Conservation (phyloP, 2,329 filamentous ascomycete genomes). For the Tolypocladium tundrense region DNA sequence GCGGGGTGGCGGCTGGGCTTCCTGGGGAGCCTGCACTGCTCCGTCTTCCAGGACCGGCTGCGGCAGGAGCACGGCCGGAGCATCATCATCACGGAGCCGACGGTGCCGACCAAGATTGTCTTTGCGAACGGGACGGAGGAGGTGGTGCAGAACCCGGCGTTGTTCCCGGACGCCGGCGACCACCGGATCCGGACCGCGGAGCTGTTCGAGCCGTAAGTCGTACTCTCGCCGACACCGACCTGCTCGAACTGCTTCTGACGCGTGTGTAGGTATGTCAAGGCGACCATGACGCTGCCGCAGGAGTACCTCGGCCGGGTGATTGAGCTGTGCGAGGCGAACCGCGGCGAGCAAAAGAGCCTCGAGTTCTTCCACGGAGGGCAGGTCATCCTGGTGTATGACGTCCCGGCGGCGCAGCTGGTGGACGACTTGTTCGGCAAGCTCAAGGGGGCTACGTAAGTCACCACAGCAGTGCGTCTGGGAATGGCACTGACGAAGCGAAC, state of each 20-base stretch:
- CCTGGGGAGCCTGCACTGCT: constrained; percentile 92
- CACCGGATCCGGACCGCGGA: constrained; percentile 31
- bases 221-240: no score
- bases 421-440: constrained; percentile 97
- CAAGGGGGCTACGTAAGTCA: constrained; percentile 64
- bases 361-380: constrained; percentile 88
- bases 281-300: constrained; percentile 83
- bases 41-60: constrained; percentile 94
- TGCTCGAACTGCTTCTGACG: not conserved
- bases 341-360: constrained; percentile 76
- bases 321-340: constrained; percentile 83
- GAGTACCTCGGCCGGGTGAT: constrained; percentile 93
- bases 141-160: constrained; percentile 74
- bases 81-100: constrained; percentile 94
- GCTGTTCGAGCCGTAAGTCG: constrained; percentile 41
- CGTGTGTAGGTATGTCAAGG: constrained; percentile 52
- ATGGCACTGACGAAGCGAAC: not conserved
- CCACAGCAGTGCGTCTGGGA: not conserved
- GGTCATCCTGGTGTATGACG: constrained; percentile 86
- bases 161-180: constrained; percentile 66
- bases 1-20: constrained; percentile 93
- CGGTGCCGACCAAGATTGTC: constrained; percentile 80
- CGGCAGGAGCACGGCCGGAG: constrained; percentile 88
- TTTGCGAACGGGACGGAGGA: constrained; percentile 69
- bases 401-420: constrained; percentile 82